A percentile compares a stretch with the other conserved stretches of the same genome.
Evolutionary conservation across 331 rosid species (phyloP).

Genomic region (Acacia concinna): DNA sequence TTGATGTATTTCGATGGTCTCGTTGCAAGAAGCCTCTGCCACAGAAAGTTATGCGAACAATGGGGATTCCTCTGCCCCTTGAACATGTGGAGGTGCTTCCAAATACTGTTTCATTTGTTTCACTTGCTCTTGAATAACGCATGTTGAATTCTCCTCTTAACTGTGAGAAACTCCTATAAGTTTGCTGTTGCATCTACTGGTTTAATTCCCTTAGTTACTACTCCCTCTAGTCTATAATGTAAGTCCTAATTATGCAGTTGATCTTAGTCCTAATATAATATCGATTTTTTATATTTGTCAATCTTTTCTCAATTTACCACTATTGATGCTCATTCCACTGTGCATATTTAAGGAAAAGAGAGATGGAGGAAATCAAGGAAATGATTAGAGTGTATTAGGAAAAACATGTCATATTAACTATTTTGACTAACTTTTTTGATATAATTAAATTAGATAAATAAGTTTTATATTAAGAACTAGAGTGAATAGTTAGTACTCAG

Average conservation of each 20-base stretch:
- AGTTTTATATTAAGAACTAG: too few relatives aligned
- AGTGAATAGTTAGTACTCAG: not conserved
- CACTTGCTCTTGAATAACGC: constrained; percentile 3
- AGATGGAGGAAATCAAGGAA: too few relatives aligned
- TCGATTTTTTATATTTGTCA: too few relatives aligned
- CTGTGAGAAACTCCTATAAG: not conserved
- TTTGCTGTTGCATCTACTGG: not conserved
- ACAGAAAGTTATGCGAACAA: constrained; percentile 70
- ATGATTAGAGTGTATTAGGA: too few relatives aligned
- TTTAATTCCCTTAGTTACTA: not conserved
- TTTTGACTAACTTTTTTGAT: too few relatives aligned
- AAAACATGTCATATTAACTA: too few relatives aligned
- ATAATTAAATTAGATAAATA: too few relatives aligned
- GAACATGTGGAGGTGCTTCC: constrained; percentile 76
- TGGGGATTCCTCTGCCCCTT: constrained; percentile 87
- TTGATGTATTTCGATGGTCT: constrained; percentile 90
- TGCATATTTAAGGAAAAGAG: too few relatives aligned
- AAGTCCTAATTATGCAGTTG: too few relatives aligned
- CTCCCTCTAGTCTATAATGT: not conserved
- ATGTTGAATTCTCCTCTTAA: not conserved
- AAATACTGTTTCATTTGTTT: constrained; percentile 27
- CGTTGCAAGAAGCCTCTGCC: constrained; percentile 89
- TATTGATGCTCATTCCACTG: too few relatives aligned
- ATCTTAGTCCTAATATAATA: too few relatives aligned
- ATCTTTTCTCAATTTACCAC: too few relatives aligned